Conservation (phyloP, 176 grass and related monocot genomes). For the Tillandsia leiboldiana region DNA sequence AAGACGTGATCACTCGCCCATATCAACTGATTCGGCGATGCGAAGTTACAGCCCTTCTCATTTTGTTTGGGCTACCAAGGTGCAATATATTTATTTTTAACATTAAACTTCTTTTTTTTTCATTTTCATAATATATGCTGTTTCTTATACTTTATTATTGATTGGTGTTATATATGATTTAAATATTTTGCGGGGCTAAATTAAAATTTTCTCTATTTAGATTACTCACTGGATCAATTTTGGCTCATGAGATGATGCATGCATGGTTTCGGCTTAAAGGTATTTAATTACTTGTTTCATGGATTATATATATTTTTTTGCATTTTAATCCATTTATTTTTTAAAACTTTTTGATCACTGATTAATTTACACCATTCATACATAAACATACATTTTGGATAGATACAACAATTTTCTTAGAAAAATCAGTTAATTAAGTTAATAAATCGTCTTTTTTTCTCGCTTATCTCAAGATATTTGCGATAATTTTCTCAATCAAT, state of each 20-base stretch:
- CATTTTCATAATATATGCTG: background rate
- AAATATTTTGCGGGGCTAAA: background rate
- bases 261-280: slow-evolving; percentile 93
- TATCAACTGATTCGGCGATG: slow-evolving; percentile 71
- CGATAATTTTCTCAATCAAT: too few species aligned
- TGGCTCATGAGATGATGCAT: slow-evolving; percentile 99
- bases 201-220: slow-evolving; percentile 34
- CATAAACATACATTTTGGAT: background rate
- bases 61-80: slow-evolving; percentile 97
- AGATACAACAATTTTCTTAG: too few species aligned
- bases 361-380: background rate
- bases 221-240: slow-evolving; percentile 89
- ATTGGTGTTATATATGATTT: background rate
- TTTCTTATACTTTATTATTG: too few species aligned
- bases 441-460: background rate
- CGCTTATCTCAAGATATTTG: too few species aligned
- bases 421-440: background rate
- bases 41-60: slow-evolving; percentile 97
- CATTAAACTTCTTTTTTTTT: slow-evolving; percentile 10
- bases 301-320: background rate
- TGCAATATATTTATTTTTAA: slow-evolving; percentile 28
- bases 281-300: slow-evolving; percentile 16
- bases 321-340: background rate
- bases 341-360: slow-evolving; percentile 3
- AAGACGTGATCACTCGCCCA: slow-evolving; percentile 83